These are phyloP conservation scores for Trypanosoma melophagium DNA, from an alignment of 208 protist genomes.

Conservation along the genomic window DNA sequence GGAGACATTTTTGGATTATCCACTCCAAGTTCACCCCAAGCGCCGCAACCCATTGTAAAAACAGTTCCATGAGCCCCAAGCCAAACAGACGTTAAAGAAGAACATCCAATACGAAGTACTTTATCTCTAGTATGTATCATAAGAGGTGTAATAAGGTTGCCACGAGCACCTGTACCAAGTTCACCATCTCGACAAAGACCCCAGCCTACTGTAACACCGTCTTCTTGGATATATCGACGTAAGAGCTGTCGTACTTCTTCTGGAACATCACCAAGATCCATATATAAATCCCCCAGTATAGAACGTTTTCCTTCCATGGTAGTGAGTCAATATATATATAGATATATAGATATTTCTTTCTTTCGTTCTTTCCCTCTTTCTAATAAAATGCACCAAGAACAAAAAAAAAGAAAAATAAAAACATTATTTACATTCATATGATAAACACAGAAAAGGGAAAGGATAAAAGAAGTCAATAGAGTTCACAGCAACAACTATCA, in stretches of 20 bases:
- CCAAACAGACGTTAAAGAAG: conserved; percentile 62
- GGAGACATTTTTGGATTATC: conserved; percentile 63
- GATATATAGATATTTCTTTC: neutral
- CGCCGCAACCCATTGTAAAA: conserved; percentile 71
- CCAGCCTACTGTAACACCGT: conserved; percentile 81
- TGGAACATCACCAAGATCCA: conserved; percentile 29
- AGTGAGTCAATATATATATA: neutral
- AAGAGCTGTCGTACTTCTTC: conserved; percentile 32
- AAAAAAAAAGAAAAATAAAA: too few species aligned
- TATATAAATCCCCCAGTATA: conserved; percentile 35
- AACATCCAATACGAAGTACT: conserved; percentile 68
- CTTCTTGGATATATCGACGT: conserved; percentile 52
- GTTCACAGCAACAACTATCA: too few species aligned
- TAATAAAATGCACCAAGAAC: too few species aligned
- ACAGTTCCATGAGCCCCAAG: conserved; percentile 59
- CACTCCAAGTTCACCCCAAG: conserved; percentile 79
- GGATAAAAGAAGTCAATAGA: too few species aligned
- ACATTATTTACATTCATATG: too few species aligned
- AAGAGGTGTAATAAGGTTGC: conserved; percentile 71
- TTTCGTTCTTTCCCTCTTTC: too few species aligned
- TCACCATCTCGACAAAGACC: conserved; percentile 68
- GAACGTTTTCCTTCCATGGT: neutral
- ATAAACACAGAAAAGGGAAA: too few species aligned
- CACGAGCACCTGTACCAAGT: conserved; percentile 56
- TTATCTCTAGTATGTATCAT: conserved; percentile 79